phyloP scores from a whole-genome alignment of 2,329 filamentous ascomycete genomes.

The Calonectria henricotiae region DNA sequence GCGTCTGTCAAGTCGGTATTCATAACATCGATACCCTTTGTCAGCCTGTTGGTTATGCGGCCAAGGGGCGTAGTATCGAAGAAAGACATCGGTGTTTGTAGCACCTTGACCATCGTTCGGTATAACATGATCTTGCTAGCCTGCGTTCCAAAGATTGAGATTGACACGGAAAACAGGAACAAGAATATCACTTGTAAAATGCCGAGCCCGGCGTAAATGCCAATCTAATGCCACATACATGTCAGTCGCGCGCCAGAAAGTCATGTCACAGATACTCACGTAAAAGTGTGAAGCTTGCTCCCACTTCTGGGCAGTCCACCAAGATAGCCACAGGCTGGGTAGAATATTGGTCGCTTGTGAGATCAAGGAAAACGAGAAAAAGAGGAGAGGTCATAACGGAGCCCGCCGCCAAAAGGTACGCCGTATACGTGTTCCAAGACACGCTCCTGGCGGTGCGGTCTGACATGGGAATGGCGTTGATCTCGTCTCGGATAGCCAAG shows the following conservation, averaged over 20 bases:
- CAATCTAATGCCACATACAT: background rate
- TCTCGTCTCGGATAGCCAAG: slow-evolving; percentile 13
- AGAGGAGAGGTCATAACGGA: slow-evolving; percentile 17
- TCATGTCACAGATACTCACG: background rate
- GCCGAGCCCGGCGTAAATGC: slow-evolving; percentile 11
- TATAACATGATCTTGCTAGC: slow-evolving; percentile 23
- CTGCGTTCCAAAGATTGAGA: slow-evolving; percentile 10
- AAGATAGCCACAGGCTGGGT: slow-evolving; percentile 16
- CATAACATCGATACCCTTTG: slow-evolving; percentile 91
- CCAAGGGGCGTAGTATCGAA: slow-evolving; percentile 93
- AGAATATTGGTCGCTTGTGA: slow-evolving; percentile 14
- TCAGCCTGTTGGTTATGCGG: slow-evolving; percentile 94
- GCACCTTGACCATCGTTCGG: slow-evolving; percentile 12
- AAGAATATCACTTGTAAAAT: slow-evolving; percentile 14
- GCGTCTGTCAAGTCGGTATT: slow-evolving; percentile 91
- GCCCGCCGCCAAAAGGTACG: slow-evolving; percentile 3
- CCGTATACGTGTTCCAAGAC: slow-evolving; percentile 6
- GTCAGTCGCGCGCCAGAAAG: background rate
- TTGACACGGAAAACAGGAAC: slow-evolving; percentile 10
- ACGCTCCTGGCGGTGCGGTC: slow-evolving; percentile 14
- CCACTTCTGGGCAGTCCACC: slow-evolving; percentile 19
- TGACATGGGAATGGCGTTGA: slow-evolving; percentile 25
- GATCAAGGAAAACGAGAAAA: slow-evolving; percentile 4
- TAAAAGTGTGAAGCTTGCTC: background rate
- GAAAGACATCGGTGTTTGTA: slow-evolving; percentile 64